These are phyloP conservation scores for Amylostereum areolatum DNA, from an alignment of 1,284 basidiomycete species.

Conservation along the genomic window DNA sequence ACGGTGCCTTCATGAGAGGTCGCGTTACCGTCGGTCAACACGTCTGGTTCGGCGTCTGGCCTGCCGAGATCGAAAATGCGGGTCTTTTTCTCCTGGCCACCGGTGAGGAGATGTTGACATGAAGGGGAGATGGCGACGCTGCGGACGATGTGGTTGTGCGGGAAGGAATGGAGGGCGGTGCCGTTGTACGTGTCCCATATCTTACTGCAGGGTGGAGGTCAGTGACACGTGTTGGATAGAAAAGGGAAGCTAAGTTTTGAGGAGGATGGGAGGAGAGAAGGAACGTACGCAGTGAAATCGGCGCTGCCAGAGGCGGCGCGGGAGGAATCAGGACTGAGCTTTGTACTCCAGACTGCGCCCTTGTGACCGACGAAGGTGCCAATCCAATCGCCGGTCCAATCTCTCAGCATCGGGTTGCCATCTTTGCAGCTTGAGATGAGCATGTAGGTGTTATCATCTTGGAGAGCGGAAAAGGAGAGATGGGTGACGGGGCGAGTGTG, in stretches of 20 bases:
- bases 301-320: conserved; percentile 92
- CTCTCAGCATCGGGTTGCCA: conserved; percentile 92
- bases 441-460: conserved; percentile 79
- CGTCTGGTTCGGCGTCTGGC: conserved; percentile 82
- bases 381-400: conserved; percentile 98
- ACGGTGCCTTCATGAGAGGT: conserved; percentile 84
- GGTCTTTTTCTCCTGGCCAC: conserved; percentile 97
- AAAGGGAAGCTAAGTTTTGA: neutral
- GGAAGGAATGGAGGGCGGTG: conserved; percentile 82
- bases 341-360: conserved; percentile 96
- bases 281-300: conserved; percentile 91
- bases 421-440: conserved; percentile 95
- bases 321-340: conserved; percentile 83
- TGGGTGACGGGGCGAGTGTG: conserved; percentile 90
- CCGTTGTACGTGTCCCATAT: conserved; percentile 97
- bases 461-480: conserved; percentile 83
- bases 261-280: too few species aligned
- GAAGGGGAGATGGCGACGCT: conserved; percentile 81
- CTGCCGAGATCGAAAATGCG: conserved; percentile 87
- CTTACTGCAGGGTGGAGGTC: conserved; percentile 53
- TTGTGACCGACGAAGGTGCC: conserved; percentile 99
- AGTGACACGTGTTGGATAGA: conserved; percentile 4
- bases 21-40: conserved; percentile 54
- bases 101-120: conserved; percentile 73
- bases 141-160: conserved; percentile 97